Evolutionary conservation across 257 asterid genomes (phyloP).

Genomic region (Cinchona pubescens): DNA sequence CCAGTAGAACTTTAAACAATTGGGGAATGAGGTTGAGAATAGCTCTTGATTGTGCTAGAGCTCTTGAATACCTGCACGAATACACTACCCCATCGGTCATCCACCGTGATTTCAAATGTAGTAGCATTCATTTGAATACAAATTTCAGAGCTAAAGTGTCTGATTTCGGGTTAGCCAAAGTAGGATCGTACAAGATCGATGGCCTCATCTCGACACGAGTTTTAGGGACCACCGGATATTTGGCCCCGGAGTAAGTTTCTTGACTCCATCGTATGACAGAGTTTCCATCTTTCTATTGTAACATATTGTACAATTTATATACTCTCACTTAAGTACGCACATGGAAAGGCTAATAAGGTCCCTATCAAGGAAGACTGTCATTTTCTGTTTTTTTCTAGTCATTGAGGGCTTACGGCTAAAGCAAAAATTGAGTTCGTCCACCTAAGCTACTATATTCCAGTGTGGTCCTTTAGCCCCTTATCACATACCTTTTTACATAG

Average conservation of each 20-base stretch:
- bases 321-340: conserved; percentile 23
- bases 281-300: neutral
- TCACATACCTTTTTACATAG: neutral
- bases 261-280: neutral
- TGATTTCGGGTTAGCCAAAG: conserved; percentile 69
- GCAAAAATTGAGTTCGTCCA: conserved; percentile 6
- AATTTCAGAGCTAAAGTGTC: conserved; percentile 67
- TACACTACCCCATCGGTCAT: conserved; percentile 65
- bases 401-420: conserved; percentile 11
- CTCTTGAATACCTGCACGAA: conserved; percentile 72
- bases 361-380: conserved; percentile 27
- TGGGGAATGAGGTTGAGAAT: conserved; percentile 64
- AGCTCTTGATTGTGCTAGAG: conserved; percentile 71
- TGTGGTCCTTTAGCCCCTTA: conserved; percentile 20
- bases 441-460: conserved; percentile 1
- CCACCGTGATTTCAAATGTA: conserved; percentile 68
- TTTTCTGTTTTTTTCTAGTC: conserved; percentile 23
- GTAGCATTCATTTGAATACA: conserved; percentile 59
- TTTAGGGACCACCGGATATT: conserved; percentile 76
- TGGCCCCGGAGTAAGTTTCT: conserved; percentile 80
- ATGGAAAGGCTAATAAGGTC: conserved; percentile 33
- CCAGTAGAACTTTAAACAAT: conserved; percentile 27
- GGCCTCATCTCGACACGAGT: conserved; percentile 74
- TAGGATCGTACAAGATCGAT: conserved; percentile 70
- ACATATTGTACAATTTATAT: conserved; percentile 4